These are phyloP conservation scores for Boletus rex-veris DNA, from an alignment of 768 basidiomycete species.

Conservation along the genomic window DNA sequence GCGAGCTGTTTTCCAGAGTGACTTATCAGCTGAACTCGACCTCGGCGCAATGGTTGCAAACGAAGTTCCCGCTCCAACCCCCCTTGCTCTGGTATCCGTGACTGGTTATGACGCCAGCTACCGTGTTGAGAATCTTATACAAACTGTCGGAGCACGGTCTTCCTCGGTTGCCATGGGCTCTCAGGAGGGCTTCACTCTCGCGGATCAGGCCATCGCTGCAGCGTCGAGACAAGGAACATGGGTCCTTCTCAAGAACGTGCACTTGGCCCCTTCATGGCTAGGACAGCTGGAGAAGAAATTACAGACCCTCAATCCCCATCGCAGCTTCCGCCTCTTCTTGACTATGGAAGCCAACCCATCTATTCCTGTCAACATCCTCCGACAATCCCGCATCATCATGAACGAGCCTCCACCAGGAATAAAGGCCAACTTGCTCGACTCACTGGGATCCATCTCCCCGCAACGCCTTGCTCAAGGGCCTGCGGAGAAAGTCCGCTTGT, in stretches of 20 bases:
- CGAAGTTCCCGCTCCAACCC: slow-evolving; percentile 78
- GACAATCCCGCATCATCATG: slow-evolving; percentile 95
- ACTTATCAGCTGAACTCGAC: slow-evolving; percentile 77
- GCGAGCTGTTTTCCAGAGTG: slow-evolving; percentile 69
- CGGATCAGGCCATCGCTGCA: slow-evolving; percentile 91
- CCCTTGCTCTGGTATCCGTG: slow-evolving; percentile 88
- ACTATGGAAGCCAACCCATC: slow-evolving; percentile 97
- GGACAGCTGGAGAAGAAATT: slow-evolving; percentile 95
- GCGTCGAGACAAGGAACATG: slow-evolving; percentile 92
- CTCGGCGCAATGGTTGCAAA: slow-evolving; percentile 72
- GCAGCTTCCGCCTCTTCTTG: slow-evolving; percentile 93
- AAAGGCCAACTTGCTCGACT: slow-evolving; percentile 93
- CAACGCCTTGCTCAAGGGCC: slow-evolving; percentile 80
- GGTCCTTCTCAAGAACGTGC: slow-evolving; percentile 97
- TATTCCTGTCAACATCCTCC: slow-evolving; percentile 94
- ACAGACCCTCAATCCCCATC: slow-evolving; percentile 85
- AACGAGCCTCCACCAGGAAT: slow-evolving; percentile 98
- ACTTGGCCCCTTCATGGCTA: slow-evolving; percentile 93
- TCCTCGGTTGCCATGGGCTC: slow-evolving; percentile 97
- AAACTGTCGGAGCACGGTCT: slow-evolving; percentile 71
- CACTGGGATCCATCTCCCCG: slow-evolving; percentile 68
- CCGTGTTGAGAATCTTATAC: slow-evolving; percentile 83
- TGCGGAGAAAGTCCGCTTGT: slow-evolving; percentile 86
- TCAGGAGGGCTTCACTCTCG: slow-evolving; percentile 92
- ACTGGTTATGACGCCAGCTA: slow-evolving; percentile 99